These are phyloP conservation scores for Chaetomiaceae sp. DNA, from an alignment of 2,329 filamentous ascomycete genomes.

Conservation along the genomic window DNA sequence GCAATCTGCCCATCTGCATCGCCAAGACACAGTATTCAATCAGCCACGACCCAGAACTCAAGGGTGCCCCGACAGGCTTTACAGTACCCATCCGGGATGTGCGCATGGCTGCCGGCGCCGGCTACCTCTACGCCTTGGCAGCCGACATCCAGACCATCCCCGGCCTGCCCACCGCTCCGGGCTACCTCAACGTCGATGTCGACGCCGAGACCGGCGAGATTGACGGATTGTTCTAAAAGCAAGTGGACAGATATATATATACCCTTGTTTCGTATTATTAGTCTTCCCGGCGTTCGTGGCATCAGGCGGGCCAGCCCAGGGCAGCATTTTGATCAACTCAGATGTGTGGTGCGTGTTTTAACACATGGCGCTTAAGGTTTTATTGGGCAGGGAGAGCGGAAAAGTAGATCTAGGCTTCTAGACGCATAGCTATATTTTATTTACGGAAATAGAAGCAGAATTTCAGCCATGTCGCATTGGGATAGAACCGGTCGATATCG, in stretches of 20 bases:
- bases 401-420: neutral
- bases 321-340: conserved; percentile 24
- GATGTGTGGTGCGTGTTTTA: conserved; percentile 23
- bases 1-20: conserved; percentile 89
- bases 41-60: conserved; percentile 86
- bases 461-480: neutral
- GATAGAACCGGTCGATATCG: neutral
- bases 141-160: conserved; percentile 99
- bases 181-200: conserved; percentile 90
- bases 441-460: neutral
- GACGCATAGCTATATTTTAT: no score
- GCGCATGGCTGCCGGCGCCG: conserved; percentile 86
- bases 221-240: conserved; percentile 74
- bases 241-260: neutral
- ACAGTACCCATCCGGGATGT: conserved; percentile 93
- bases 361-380: conserved; percentile 24
- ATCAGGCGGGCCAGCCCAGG: neutral
- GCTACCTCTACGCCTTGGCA: conserved; percentile 90
- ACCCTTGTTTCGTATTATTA: neutral
- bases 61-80: conserved; percentile 92
- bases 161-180: conserved; percentile 87
- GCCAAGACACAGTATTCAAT: conserved; percentile 99
- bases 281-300: conserved; percentile 9
- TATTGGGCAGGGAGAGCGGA: neutral
- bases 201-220: conserved; percentile 81